Percentiles rank a stretch among this genome's conserved stretches.
Evolutionary conservation across 1,139 yeast species (phyloP).

Genomic region (Diutina sp.): DNA sequence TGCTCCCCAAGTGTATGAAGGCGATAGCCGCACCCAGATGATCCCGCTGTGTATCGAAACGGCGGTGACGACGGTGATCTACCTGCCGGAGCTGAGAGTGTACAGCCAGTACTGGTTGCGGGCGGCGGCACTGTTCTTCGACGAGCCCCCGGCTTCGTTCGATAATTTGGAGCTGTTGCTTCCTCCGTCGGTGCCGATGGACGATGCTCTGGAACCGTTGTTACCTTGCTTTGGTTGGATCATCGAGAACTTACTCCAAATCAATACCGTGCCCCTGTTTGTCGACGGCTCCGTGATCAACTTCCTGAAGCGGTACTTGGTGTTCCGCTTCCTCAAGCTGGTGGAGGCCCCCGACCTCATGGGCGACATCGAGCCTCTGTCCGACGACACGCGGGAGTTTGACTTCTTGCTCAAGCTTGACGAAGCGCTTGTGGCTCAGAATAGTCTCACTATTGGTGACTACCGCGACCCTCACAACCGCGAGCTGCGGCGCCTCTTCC

Average conservation of each 20-base stretch:
- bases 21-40: constrained; percentile 17
- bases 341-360: constrained; percentile 23
- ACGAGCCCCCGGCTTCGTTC: constrained; percentile 7
- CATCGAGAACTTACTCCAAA: constrained; percentile 27
- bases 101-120: constrained; percentile 55
- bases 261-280: constrained; percentile 24
- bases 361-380: constrained; percentile 14
- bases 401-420: constrained; percentile 32
- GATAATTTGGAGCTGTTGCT: constrained; percentile 25
- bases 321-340: constrained; percentile 29
- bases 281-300: constrained; percentile 15
- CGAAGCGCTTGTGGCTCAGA: constrained; percentile 17
- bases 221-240: constrained; percentile 77
- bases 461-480: background rate
- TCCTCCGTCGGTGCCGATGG: constrained; percentile 15
- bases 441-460: constrained; percentile 3
- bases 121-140: constrained; percentile 26
- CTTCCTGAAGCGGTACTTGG: constrained; percentile 30
- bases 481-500: constrained; percentile 10
- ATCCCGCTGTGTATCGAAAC: constrained; percentile 84
- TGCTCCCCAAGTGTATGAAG: constrained; percentile 42
- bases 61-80: constrained; percentile 61
- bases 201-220: constrained; percentile 21
- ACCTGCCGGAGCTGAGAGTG: constrained; percentile 69
- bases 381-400: constrained; percentile 30